Base-by-base conservation (phyloP, 2,329 filamentous ascomycete genomes). In the Erysiphe neolycopersici region DNA sequence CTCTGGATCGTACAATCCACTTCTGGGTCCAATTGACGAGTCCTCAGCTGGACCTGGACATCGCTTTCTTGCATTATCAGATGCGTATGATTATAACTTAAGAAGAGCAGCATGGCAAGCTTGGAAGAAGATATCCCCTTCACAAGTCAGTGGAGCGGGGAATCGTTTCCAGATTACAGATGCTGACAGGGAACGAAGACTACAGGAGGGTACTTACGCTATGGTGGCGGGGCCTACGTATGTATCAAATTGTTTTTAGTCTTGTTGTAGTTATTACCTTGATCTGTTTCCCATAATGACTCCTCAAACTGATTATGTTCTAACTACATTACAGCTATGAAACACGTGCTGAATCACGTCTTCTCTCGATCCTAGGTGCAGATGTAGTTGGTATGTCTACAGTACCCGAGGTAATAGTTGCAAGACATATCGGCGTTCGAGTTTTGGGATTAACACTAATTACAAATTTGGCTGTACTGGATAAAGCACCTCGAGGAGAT, bases 301-400 rank as follows among this genome's bases (percentile, higher is more conserved):
- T 9, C 22, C 22, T 26, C 6, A 6, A 26, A 26, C 5, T 26
- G 22, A 26, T 26, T 26, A 33, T n/a, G n/a, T 9, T n/a, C 32
- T 33, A 33, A 33, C 32, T 14, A 1, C 11, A 5, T 18, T 1
- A 8, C 43, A 51, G 50, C 35, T 77, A 76, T 53, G 73, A 77
- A 54, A 77, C 73, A 2, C 62, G 73, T 47, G 71, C 72, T 1
- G 73, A 77, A 54, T 76, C 71, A 52, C 65, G 72, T 16, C 67
- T 76, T 65, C 61, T 78, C 46, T 63, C 63, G 35, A 61, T 61
- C 41, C 57, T 76, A 6, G 73, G 74, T 6, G 73, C 71, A n/a
- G 73, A 78, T 52, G 60, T 77, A n/a, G 73, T 78, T 1, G 73
- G 73, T 13, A 78, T 79, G 74, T 76, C 70, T 30, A 78, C 74